Percentiles rank a stretch among this genome's conserved stretches.
phyloP scores from a whole-genome alignment of 345 rosid genomes.

The Hibiscus mutabilis region DNA sequence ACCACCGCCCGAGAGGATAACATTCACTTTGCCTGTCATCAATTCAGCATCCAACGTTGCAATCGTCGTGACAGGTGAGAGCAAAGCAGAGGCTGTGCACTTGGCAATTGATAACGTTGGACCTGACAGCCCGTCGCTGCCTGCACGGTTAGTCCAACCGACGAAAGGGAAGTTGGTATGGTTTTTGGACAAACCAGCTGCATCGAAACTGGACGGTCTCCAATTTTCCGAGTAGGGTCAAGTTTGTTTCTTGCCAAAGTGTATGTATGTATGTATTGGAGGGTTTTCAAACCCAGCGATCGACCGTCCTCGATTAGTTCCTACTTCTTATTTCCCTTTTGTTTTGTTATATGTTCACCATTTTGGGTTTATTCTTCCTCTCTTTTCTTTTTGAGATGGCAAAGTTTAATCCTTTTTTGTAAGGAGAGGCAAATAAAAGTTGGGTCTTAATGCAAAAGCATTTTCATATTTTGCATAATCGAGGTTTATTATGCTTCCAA shows the following conservation, averaged over 20 bases:
- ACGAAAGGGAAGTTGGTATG: conserved; percentile 60
- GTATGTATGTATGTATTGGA: conserved; percentile 27
- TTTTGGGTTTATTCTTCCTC: conserved; percentile 9
- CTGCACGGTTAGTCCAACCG: conserved; percentile 69
- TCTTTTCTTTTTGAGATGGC: conserved; percentile 19
- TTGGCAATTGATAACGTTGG: conserved; percentile 45
- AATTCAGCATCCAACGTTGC: conserved; percentile 80
- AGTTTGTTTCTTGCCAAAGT: conserved; percentile 15
- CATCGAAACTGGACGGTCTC: conserved; percentile 49
- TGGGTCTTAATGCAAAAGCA: conserved; percentile 6
- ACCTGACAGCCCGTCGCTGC: conserved; percentile 36
- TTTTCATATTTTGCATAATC: background rate
- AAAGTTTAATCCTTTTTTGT: conserved; percentile 26
- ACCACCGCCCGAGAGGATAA: conserved; percentile 90
- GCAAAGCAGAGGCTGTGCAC: conserved; percentile 70
- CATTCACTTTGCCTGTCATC: conserved; percentile 86
- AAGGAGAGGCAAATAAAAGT: conserved; percentile 29
- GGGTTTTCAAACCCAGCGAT: conserved; percentile 16
- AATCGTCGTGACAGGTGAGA: conserved; percentile 64
- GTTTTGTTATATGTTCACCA: conserved; percentile 20
- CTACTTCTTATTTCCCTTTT: background rate
- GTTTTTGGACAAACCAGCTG: conserved; percentile 83
- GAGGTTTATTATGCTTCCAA: background rate
- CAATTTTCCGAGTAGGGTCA: conserved; percentile 31
- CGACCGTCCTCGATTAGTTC: conserved; percentile 15